Percentiles rank a stretch among this genome's conserved stretches.
phyloP scores from a whole-genome alignment of 768 basidiomycete genomes.

The Mycena rosella region DNA sequence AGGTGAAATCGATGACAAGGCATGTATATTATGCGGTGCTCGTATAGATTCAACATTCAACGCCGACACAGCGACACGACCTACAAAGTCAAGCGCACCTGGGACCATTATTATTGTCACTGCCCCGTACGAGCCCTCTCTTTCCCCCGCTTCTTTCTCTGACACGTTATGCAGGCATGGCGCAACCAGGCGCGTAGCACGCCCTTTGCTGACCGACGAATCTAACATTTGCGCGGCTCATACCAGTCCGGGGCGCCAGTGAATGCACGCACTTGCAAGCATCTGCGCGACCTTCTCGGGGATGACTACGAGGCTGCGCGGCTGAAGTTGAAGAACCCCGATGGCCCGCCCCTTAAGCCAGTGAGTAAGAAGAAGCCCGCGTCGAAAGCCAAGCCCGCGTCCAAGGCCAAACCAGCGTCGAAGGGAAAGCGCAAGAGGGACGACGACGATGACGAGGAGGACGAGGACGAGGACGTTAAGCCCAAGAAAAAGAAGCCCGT shows the following conservation, averaged over 20 bases:
- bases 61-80: constrained; percentile 38
- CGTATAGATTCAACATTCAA: neutral
- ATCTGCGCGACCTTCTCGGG: constrained; percentile 52
- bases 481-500: constrained; percentile 41
- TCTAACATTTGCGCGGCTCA: neutral
- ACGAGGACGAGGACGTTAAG: constrained; percentile 36
- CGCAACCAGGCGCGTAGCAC: constrained; percentile 46
- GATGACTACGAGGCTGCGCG: constrained; percentile 55
- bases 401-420: constrained; percentile 1
- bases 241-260: constrained; percentile 48
- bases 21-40: constrained; percentile 2
- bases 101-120: constrained; percentile 57
- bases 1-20: constrained; percentile 27
- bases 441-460: constrained; percentile 37
- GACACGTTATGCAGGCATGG: constrained; percentile 45
- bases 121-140: constrained; percentile 48
- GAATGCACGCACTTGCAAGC: constrained; percentile 57
- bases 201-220: neutral
- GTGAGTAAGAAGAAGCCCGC: constrained; percentile 38
- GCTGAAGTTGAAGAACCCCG: constrained; percentile 51
- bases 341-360: constrained; percentile 41
- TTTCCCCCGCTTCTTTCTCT: neutral
- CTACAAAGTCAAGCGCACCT: constrained; percentile 54
- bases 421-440: constrained; percentile 30
- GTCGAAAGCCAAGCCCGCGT: constrained; percentile 16